Base-by-base conservation (phyloP, 1,139 yeast genomes). In the Pneumocystis jirovecii region DNA sequence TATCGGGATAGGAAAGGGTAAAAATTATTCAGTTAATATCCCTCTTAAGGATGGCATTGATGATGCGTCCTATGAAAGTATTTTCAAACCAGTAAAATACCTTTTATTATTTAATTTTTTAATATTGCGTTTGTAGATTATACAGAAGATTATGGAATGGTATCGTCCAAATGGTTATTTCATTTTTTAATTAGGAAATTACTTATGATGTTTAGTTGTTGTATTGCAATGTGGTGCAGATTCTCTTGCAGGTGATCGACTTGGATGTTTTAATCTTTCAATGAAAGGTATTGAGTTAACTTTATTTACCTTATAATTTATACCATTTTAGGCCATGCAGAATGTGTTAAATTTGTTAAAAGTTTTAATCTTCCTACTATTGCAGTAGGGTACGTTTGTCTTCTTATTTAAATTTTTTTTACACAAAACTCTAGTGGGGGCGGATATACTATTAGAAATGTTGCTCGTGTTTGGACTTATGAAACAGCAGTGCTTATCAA, bases 41-140 rank as follows among this genome's bases (percentile, higher is more conserved):
- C 96, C 96, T 1, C 79, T 89, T 70, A 80, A 95, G 69, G 96
- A 89, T 73, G 96, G 96, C 61, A 89, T 89, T 68, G 96, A 89
- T 75, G 96, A 89, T 75, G 86, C 85, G 50, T 85, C 91, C 19
- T 89, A 88, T 74, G 88, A 85, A 77, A 82, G 87, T 61, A 84
- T 89, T 61, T 89, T 89, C 79, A 95, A 89, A 76, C 96, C 96
- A 1, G 83, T 87, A 61, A 40, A 37, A 8, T 3, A 29, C 25
- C 5, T 25, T 12, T 10, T 34, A 17, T 44, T 29, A 60, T 34
- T 60, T 31, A 17, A 29, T 44, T 29, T 5, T 39, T 40, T n/a
- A 62, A 40, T 37, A 84, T 90, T 67, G 10, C 10, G 1, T 50
- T 50, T 50, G 8, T 50, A 50, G 57, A 25, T 50, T 50, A 50